Evolutionary conservation across 2,329 filamentous ascomycete species (phyloP), one percentile per base, ranked within the genome.

Genomic region (Penicillium sp.): DNA sequence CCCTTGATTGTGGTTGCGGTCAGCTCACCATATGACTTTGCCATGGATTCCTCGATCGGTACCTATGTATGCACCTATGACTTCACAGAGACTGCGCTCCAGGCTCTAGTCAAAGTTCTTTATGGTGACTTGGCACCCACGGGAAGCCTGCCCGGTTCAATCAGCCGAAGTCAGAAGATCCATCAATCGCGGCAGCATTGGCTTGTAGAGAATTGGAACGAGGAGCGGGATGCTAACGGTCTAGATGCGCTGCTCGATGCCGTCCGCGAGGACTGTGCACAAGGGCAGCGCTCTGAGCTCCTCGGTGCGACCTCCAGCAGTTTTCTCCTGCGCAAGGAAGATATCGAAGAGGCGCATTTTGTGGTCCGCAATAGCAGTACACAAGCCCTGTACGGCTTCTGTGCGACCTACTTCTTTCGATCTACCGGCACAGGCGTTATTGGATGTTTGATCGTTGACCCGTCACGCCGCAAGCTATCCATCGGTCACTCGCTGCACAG

Each of bases 61-160:
- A 97, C 93, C 0, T 97, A 97, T 71, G 85, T 98, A 44, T 97
- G 94, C 81, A 97, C 93, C 0, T 97, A 96, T 76, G 93, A 97
- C 79, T 97, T 97, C 72, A 97, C 94, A 0, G 94, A 97, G 70
- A 94, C 91, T 8, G 93, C 94, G 19, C 87, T 97, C 80, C 89
- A 90, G 63, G 91, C 93, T 1, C 81, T 97, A 4, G 92, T 96
- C 19, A 89, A 92, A 61, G 90, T 92, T 0, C 80, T 97, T 0
- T 94, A 94, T 69, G 93, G 93, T 10, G 91, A 96, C 63, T 76
- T 88, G 28, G 79, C 79, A 1, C 83, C 86, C 0, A 81, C 81
- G 7, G 87, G 86, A 15, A 79, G 81, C 9, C 73, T 88, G 10
- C 86, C 87, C 0, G 86, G 93, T 1, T 94, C 92, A 0, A 85